phyloP scores from a whole-genome alignment of 306 rosid genomes.

The Trifolium fragiferum region DNA sequence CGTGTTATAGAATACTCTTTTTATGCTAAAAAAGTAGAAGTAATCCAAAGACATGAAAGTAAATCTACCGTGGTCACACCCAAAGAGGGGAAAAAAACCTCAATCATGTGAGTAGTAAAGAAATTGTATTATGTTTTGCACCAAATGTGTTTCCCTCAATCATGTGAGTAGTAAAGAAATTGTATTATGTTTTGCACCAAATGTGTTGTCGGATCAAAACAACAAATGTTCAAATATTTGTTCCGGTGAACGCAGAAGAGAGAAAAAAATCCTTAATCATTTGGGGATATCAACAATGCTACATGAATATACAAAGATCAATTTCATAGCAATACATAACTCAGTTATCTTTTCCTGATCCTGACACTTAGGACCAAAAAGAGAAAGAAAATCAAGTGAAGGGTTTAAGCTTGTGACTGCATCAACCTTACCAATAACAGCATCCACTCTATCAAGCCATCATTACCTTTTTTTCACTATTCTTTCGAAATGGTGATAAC shows the following conservation, averaged over 20 bases:
- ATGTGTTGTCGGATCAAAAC: background rate
- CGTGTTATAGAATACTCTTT: no score
- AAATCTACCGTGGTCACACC: no score
- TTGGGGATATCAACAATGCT: slow-evolving; percentile 40
- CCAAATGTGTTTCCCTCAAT: background rate
- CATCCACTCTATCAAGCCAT: slow-evolving; percentile 50
- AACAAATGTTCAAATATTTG: slow-evolving; percentile 22
- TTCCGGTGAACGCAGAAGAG: background rate
- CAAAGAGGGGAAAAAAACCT: no score
- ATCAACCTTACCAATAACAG: slow-evolving; percentile 37
- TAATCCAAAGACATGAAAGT: no score
- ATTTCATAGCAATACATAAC: slow-evolving; percentile 32
- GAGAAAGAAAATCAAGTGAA: slow-evolving; percentile 13
- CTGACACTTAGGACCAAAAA: slow-evolving; percentile 6
- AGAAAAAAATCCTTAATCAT: slow-evolving; percentile 37
- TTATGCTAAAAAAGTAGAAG: no score
- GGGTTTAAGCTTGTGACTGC: slow-evolving; percentile 35
- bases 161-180: no score
- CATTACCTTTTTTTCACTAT: slow-evolving; percentile 68
- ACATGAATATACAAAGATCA: slow-evolving; percentile 50
- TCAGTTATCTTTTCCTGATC: slow-evolving; percentile 32
- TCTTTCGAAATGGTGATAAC: slow-evolving; percentile 92
- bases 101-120: no score
- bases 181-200: slow-evolving; percentile 3
- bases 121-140: background rate